phyloP scores from a whole-genome alignment of 208 protist species.

The Leishmania braziliensis region DNA sequence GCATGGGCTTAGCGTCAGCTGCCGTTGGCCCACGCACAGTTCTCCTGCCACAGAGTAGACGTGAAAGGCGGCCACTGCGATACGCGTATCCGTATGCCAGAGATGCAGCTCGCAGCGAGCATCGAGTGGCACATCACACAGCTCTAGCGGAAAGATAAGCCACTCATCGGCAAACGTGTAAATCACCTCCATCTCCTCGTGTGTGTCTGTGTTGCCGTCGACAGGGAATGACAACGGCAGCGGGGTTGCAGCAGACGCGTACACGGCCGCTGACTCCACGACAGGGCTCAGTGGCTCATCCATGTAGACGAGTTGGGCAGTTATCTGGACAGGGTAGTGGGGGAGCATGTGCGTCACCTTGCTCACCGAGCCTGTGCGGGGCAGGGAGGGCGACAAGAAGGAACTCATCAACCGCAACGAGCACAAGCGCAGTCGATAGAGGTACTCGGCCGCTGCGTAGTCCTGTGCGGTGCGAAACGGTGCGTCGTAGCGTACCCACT shows the following conservation, averaged over 20 bases:
- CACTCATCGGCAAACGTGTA: slow-evolving; percentile 33
- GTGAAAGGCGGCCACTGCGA: slow-evolving; percentile 33
- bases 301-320: slow-evolving; percentile 62
- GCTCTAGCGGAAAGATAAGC: slow-evolving; percentile 76
- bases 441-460: slow-evolving; percentile 30
- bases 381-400: background rate
- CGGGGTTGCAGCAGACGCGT: slow-evolving; percentile 1
- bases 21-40: slow-evolving; percentile 47
- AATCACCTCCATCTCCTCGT: slow-evolving; percentile 3
- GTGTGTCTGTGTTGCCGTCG: background rate
- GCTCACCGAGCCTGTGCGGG: background rate
- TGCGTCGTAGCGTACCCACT: slow-evolving; percentile 17
- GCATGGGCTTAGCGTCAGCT: slow-evolving; percentile 28
- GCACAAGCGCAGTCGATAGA: slow-evolving; percentile 30
- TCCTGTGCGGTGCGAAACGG: slow-evolving; percentile 34
- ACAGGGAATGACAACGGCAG: background rate
- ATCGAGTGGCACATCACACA: slow-evolving; percentile 87
- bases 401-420: slow-evolving; percentile 15
- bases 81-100: slow-evolving; percentile 16
- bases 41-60: slow-evolving; percentile 43
- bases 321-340: slow-evolving; percentile 39
- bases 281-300: slow-evolving; percentile 60
- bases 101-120: slow-evolving; percentile 36
- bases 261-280: slow-evolving; percentile 46
- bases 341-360: background rate